Evolutionary conservation across 2,329 filamentous ascomycete species (phyloP), one percentile per base, ranked within the genome.

Genomic region (Microcyclospora pomicola): DNA sequence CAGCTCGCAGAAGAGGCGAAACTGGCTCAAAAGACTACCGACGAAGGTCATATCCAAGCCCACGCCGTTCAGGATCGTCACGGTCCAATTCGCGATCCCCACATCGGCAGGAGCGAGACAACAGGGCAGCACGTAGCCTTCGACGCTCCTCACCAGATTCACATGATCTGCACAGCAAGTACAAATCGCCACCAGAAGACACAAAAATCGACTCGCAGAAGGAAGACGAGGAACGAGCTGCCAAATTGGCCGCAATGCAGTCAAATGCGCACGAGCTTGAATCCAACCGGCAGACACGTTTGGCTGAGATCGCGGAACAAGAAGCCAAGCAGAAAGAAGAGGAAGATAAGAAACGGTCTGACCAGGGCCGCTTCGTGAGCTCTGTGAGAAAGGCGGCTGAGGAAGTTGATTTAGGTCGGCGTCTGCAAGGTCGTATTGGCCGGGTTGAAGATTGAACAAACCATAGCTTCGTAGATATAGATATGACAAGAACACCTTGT

Each of bases 271-370:
- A 68, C 1, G 73, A 80, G 9, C 65, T 92, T 34, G 82, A 88
- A 49, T 55, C 66, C n/a, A 77, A 81, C 48, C 76, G 85, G 27
- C 73, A 73, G 46, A 69, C 72, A 42, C 73, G 84, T 15, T 64
- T 92, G 9, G 72, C 74, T 0, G 74, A 75, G 1, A 62, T 87
- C 13, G 76, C 74, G 15, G 72, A 75, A 45, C 68, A 68, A 42
- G 84, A 92, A 48, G 69, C 72, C 35, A 65, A 64, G 13, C 72
- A 76, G 33, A 68, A 70, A 10, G 76, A 82, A 42, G 72, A 73
- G 1, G 84, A 92, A 38, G 75, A 85, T 24, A 47, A 49, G 33
- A 55, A 52, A 39, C 47, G 59, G 14, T 57, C 57, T 12, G 58
- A 59, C 16, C 49, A 49, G 37, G 60, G 53, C 6, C 47, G 47